Evolutionary conservation across 805 yeast species (phyloP), one percentile per base, ranked within the genome.

Genomic region (Cyberlindnera mrakii): DNA sequence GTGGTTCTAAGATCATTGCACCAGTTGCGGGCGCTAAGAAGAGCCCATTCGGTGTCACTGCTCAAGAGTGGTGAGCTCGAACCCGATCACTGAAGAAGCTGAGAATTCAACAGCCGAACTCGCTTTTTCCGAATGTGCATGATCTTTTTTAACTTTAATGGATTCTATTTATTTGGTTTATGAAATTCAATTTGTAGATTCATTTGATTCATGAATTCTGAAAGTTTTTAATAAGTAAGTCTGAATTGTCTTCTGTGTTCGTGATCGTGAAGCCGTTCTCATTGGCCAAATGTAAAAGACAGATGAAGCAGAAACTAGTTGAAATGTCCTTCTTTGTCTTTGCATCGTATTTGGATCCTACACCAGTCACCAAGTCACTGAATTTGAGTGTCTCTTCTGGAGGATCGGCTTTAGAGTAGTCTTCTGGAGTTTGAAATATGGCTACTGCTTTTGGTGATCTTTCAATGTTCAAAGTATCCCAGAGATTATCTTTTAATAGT

Each of bases 241-340:
- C 61, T 9, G 55, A 35, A 23, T 57, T 55, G 33, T 48, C 54
- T 2, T 42, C 30, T 15, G 40, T 74, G 46, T 76, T 74, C 15
- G 69, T 66, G 7, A 88, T 73, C 3, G 67, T 57, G 32, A 88
- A 68, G 1, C 90, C 93, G 55, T 85, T 80, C 59, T 88, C 96
- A 59, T 89, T 88, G 11, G 96, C 95, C 47, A 88, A 67, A 64
- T 88, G 96, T 29, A 88, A 64, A 55, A 87, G 65, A 55, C 96
- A 85, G 43, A 88, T 85, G 54, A 88, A 88, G 54, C 86, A 85
- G 60, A 85, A 85, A 65, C 95, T 83, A 1, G 96, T 87, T 1
- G 95, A 83, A 4, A 89, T 60, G 40, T 88, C 95, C 36, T 71
- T 74, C 49, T 71, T 66, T 25, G 79, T 72, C 33, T 74, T 77